phyloP scores from a whole-genome alignment of 768 basidiomycete species.

The Auriscalpium orientale region DNA sequence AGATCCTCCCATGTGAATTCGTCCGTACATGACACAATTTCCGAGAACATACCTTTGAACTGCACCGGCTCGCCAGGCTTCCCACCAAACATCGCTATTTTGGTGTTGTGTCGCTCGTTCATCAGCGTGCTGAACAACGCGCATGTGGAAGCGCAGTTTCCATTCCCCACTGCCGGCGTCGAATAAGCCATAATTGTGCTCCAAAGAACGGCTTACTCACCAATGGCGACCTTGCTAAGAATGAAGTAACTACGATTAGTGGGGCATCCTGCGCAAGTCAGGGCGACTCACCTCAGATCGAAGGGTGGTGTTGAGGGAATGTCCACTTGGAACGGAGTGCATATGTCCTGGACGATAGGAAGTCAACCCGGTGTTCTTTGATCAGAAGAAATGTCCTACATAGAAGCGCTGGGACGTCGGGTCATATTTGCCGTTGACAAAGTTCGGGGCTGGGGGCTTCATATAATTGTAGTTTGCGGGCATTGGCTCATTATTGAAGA shows the following conservation, averaged over 20 bases:
- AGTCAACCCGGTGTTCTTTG: background rate
- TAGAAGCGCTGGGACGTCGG: conserved; percentile 27
- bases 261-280: background rate
- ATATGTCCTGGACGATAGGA: conserved; percentile 24
- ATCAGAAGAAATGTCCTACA: conserved; percentile 14
- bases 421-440: conserved; percentile 22
- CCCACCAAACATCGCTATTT: conserved; percentile 45
- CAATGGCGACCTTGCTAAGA: conserved; percentile 7
- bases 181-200: too few relatives aligned
- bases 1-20: too few relatives aligned
- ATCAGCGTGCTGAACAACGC: conserved; percentile 50
- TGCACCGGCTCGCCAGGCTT: conserved; percentile 37
- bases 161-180: conserved; percentile 7
- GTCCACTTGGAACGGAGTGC: conserved; percentile 17
- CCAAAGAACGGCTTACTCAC: background rate
- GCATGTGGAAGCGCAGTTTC: conserved; percentile 45
- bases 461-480: conserved; percentile 23
- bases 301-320: conserved; percentile 6
- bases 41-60: conserved; percentile 28
- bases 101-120: conserved; percentile 41
- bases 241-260: background rate
- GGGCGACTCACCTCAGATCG: conserved; percentile 6
- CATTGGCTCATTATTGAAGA: conserved; percentile 24
- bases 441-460: conserved; percentile 18
- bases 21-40: too few relatives aligned